These are phyloP conservation scores for Osmozyma mogii DNA, from an alignment of 805 yeast species.

Conservation along the genomic window DNA sequence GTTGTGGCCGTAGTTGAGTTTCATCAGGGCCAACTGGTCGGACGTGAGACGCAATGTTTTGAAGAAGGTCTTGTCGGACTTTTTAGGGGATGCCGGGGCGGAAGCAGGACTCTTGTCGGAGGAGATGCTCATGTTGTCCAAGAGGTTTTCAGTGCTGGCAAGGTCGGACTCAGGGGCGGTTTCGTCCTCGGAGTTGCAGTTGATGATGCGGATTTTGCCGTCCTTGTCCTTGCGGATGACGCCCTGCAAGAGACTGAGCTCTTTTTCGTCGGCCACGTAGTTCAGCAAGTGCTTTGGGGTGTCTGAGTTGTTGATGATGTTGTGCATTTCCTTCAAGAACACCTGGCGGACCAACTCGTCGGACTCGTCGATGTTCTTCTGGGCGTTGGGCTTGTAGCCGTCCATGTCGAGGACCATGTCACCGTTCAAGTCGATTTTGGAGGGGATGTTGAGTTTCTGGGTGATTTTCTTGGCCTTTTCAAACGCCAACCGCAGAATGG, in stretches of 20 bases:
- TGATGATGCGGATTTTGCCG: constrained; percentile 57
- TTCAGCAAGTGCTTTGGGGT: constrained; percentile 6
- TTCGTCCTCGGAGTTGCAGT: constrained; percentile 11
- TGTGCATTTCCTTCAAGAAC: constrained; percentile 61
- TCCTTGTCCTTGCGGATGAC: constrained; percentile 47
- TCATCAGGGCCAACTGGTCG: constrained; percentile 72
- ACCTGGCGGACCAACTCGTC: constrained; percentile 70
- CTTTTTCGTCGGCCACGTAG: constrained; percentile 13
- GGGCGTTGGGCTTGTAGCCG: constrained; percentile 82
- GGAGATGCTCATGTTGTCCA: too few relatives aligned
- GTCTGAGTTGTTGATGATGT: constrained; percentile 11
- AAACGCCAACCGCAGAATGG: constrained; percentile 28
- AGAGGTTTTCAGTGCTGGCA: constrained; percentile 1
- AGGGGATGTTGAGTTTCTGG: constrained; percentile 72
- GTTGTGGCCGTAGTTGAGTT: constrained; percentile 73
- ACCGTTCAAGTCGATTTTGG: constrained; percentile 81
- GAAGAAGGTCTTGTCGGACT: constrained; percentile 44
- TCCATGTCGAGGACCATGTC: constrained; percentile 88
- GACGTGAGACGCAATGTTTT: constrained; percentile 87
- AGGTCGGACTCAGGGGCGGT: constrained; percentile 4
- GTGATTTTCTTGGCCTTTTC: constrained; percentile 59
- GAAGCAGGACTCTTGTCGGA: too few relatives aligned
- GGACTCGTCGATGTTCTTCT: constrained; percentile 64
- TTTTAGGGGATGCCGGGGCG: background rate
- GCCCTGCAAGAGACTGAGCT: constrained; percentile 27